Base-by-base conservation (phyloP, 768 basidiomycete genomes). In the Leccinum boreale region DNA sequence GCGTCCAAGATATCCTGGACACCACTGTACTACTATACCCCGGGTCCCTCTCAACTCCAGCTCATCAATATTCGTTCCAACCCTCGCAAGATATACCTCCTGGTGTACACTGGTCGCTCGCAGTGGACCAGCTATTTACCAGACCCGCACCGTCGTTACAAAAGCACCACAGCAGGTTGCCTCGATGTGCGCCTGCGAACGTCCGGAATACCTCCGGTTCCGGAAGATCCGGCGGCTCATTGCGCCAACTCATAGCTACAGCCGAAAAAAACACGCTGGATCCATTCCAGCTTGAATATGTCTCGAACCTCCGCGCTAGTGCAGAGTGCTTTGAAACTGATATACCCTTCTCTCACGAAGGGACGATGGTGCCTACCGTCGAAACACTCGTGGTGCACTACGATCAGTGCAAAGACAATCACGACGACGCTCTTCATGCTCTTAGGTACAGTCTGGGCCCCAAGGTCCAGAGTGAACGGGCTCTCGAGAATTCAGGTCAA, bases 401-500 rank as follows among this genome's bases (percentile, higher is more conserved):
- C 31, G 19, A 15, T n/a, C 39, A 36, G 17, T 58, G 52, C 45
- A 55, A 49, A 15, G 10, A 17, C 11, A 23, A 11, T 28, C 65
- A 61, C 36, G 21, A 42, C 11, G 39, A 44, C 0, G 29, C 28
- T 3, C 47, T 65, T 2, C n/a, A 24, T 3, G 1, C 17, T 29
- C n/a, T 72, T 48, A 29, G 35, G 24, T 11, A 53, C 3, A 15
- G n/a, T 36, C 58, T 62, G 58, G 65, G 9, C 62, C 63, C 67
- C 7, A 31, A 12, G 26, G 61, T 52, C 39, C 14, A 17, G 8
- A 17, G 47, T 6, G 69, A 70, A 51, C 44, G 29, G 4, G 60
- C 64, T 3, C 33, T 72, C 2, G 23, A 44, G 15, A 26, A 50
- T 11, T 58, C 70, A 0, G 72, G 73, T 17, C 65, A 72, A 56